phyloP scores from a whole-genome alignment of 2,329 filamentous ascomycete species.

The Spiromastix sp. region DNA sequence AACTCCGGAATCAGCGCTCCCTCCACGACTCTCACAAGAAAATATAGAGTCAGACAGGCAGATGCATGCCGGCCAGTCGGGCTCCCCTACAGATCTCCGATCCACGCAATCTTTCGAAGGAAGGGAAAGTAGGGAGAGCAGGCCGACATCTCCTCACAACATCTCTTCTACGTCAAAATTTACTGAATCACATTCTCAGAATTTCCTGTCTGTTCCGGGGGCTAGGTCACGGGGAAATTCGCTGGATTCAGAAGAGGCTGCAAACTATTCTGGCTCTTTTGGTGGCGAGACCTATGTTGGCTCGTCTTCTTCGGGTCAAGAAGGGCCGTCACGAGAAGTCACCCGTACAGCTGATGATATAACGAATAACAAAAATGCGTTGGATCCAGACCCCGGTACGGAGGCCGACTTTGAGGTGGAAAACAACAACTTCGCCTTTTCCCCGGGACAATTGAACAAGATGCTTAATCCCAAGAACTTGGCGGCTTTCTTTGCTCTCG shows the following conservation, averaged over 20 bases:
- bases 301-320: constrained; percentile 29
- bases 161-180: constrained; percentile 49
- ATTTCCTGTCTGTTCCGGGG: constrained; percentile 54
- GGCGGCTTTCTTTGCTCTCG: constrained; percentile 63
- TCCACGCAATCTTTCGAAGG: constrained; percentile 49
- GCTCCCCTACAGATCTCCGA: constrained; percentile 41
- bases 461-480: constrained; percentile 71
- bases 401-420: constrained; percentile 59
- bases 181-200: constrained; percentile 40
- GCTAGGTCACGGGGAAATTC: constrained; percentile 55
- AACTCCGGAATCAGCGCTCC: constrained; percentile 22
- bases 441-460: constrained; percentile 64
- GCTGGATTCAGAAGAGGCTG: constrained; percentile 50
- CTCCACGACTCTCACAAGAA: constrained; percentile 29
- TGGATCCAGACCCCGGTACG: constrained; percentile 59
- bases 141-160: constrained; percentile 58
- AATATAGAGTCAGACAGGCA: constrained; percentile 22
- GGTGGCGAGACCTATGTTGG: constrained; percentile 45
- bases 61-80: constrained; percentile 20
- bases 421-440: constrained; percentile 62
- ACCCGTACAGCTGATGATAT: constrained; percentile 38
- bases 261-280: constrained; percentile 41
- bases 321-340: constrained; percentile 31
- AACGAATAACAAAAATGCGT: constrained; percentile 50
- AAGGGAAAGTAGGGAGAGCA: constrained; percentile 39